phyloP scores from a whole-genome alignment of 495 filamentous ascomycete genomes.

The Penicillium turbatum region DNA sequence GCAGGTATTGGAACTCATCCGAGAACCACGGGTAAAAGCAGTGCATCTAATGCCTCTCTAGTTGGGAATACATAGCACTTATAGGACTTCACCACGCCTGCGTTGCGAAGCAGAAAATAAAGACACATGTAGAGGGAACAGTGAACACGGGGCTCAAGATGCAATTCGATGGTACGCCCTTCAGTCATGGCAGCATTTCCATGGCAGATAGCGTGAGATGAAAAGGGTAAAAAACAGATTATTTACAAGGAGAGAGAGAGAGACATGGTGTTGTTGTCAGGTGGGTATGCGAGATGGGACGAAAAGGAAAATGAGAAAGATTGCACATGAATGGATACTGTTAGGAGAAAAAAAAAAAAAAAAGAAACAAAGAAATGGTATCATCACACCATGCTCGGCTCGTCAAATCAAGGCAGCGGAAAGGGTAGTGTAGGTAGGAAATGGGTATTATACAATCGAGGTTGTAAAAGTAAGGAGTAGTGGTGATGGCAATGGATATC shows the following conservation, averaged over 20 bases:
- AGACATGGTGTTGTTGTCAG: neutral
- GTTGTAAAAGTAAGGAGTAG: constrained; percentile 11
- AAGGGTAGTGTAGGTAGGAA: constrained; percentile 10
- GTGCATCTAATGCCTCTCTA: neutral
- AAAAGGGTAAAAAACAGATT: constrained; percentile 15
- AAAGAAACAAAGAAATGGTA: constrained; percentile 24
- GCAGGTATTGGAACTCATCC: neutral
- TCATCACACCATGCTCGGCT: constrained; percentile 32
- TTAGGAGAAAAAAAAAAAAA: constrained; percentile 10
- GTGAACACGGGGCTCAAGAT: constrained; percentile 11
- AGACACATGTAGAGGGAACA: neutral
- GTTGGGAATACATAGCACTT: neutral
- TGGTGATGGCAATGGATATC: constrained; percentile 2
- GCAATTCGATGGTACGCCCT: constrained; percentile 18
- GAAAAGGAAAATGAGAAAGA: constrained; percentile 8
- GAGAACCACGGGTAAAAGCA: neutral
- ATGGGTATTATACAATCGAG: constrained; percentile 31
- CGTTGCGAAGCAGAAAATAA: neutral
- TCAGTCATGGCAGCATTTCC: constrained; percentile 16
- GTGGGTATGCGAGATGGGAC: constrained; percentile 16
- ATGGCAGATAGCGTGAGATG: constrained; percentile 8
- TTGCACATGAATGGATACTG: constrained; percentile 8
- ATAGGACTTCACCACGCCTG: neutral
- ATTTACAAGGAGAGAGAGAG: constrained; percentile 28
- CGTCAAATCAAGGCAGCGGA: constrained; percentile 25